Percentiles rank a stretch among this genome's conserved stretches.
Evolutionary conservation across 2,329 filamentous ascomycete genomes (phyloP).

Genomic region (Daldinia sp.): DNA sequence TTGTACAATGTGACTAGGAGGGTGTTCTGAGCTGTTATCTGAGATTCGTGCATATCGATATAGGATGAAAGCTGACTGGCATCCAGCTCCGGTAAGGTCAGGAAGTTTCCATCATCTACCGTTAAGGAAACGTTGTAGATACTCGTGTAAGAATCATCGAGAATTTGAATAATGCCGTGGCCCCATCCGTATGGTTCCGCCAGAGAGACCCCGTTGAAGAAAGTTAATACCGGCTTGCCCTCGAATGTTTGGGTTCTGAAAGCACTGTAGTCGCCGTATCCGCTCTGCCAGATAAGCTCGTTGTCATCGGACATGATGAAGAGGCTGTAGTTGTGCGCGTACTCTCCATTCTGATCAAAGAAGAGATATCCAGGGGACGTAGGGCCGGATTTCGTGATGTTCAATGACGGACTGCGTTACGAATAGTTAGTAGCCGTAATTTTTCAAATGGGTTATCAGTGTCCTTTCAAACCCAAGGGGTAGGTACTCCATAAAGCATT

Average conservation of each 20-base stretch:
- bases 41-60: constrained; percentile 53
- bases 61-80: constrained; percentile 30
- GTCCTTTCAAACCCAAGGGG: not conserved
- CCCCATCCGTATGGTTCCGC: constrained; percentile 49
- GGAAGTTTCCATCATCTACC: constrained; percentile 25
- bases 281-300: constrained; percentile 50
- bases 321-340: constrained; percentile 41
- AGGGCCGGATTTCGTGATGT: constrained; percentile 39
- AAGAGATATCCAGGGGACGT: constrained; percentile 43
- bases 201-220: constrained; percentile 48
- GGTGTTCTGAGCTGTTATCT: constrained; percentile 48
- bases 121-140: constrained; percentile 43
- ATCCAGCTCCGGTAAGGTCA: constrained; percentile 33
- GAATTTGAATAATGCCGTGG: constrained; percentile 51
- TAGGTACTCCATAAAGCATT: too few relatives aligned
- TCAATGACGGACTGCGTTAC: constrained; percentile 29
- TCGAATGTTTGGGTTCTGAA: constrained; percentile 49
- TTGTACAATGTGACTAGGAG: constrained; percentile 51
- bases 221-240: constrained; percentile 50
- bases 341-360: constrained; percentile 43
- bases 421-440: not conserved
- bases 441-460: not conserved
- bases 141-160: constrained; percentile 49
- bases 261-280: constrained; percentile 44
- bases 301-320: constrained; percentile 46